These are phyloP conservation scores for Logfia minima DNA, from an alignment of 129 eudicot genomes.

Conservation along the genomic window DNA sequence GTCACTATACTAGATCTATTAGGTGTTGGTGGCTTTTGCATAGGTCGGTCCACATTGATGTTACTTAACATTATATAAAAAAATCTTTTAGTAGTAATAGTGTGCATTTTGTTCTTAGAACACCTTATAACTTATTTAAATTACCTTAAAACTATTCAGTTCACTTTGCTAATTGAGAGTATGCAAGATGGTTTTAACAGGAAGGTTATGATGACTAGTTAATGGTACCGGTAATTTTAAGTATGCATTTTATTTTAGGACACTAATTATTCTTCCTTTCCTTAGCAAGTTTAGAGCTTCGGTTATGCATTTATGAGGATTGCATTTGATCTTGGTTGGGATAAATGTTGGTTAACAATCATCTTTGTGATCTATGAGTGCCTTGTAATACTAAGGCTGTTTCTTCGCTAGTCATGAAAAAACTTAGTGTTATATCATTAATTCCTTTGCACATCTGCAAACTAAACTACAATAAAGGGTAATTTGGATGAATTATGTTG, in stretches of 20 bases:
- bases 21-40: not conserved
- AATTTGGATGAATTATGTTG: not conserved
- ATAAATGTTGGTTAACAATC: not conserved
- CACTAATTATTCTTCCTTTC: not conserved
- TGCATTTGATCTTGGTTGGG: not conserved
- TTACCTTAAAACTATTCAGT: too few relatives aligned
- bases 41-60: not conserved
- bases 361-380: not conserved
- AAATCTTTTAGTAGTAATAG: too few relatives aligned
- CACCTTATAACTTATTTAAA: too few relatives aligned
- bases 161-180: not conserved
- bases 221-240: slow-evolving; percentile 2
- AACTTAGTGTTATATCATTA: not conserved
- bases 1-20: not conserved
- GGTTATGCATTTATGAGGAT: not conserved
- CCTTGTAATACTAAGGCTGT: not conserved
- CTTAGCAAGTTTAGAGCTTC: not conserved
- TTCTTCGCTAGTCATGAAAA: not conserved
- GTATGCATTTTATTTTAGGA: not conserved
- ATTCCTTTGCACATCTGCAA: not conserved
- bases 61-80: not conserved
- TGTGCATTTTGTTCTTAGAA: too few relatives aligned
- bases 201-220: not conserved
- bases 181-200: not conserved
- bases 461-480: not conserved